Conservation (phyloP, 352 stramenopile species). For the Phytophthora macrochlamydospora region DNA sequence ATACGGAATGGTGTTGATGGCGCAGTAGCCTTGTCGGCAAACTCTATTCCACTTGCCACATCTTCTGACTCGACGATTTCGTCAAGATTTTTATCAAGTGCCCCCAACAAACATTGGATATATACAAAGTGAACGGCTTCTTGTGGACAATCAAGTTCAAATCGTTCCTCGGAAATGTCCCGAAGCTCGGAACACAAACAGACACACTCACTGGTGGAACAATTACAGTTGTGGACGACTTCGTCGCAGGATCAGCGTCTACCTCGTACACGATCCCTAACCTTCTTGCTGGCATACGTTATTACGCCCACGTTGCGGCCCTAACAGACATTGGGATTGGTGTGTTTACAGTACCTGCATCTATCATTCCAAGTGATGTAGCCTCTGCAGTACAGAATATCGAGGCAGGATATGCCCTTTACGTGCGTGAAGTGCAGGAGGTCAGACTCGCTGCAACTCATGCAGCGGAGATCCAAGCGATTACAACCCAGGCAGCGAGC, state of each 20-base stretch:
- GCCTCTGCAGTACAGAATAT: conserved; percentile 56
- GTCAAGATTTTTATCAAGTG: conserved; percentile 43
- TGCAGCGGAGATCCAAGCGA: conserved; percentile 70
- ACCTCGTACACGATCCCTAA: conserved; percentile 49
- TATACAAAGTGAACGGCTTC: conserved; percentile 84
- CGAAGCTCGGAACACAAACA: conserved; percentile 41
- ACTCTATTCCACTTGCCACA: conserved; percentile 60
- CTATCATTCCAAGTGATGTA: conserved; percentile 55
- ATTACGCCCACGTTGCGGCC: conserved; percentile 67
- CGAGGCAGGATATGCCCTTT: conserved; percentile 60
- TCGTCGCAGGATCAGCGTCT: conserved; percentile 38
- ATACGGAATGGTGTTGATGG: conserved; percentile 39
- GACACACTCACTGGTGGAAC: conserved; percentile 19
- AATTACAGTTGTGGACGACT: conserved; percentile 50
- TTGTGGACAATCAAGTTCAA: conserved; percentile 85
- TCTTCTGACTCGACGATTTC: conserved; percentile 24
- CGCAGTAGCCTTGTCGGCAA: conserved; percentile 31
- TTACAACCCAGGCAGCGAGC: conserved; percentile 61
- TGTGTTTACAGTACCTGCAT: conserved; percentile 39
- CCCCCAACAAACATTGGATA: conserved; percentile 29
- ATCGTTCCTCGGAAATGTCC: conserved; percentile 72
- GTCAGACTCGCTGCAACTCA: conserved; percentile 69
- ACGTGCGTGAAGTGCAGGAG: conserved; percentile 69
- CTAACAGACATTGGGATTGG: conserved; percentile 63
- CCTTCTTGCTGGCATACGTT: conserved; percentile 68